Evolutionary conservation across 1,139 yeast genomes (phyloP).

Genomic region (Saccharomyces pastorianus): DNA sequence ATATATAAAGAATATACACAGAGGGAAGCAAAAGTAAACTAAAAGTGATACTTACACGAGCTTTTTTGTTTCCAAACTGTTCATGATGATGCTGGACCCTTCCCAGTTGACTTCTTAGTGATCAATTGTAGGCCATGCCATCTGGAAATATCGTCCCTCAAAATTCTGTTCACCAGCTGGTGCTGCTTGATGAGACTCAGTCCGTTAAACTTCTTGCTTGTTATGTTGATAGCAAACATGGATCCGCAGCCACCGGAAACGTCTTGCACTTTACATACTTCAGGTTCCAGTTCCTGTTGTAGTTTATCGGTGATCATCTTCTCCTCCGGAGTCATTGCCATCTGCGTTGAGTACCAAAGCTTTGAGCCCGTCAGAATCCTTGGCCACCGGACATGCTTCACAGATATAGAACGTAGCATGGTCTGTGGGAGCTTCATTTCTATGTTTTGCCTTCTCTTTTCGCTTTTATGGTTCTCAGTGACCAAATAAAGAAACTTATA

Average conservation of each 20-base stretch:
- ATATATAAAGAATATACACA: not conserved
- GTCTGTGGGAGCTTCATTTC: not conserved
- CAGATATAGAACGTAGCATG: not conserved
- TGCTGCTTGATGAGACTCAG: slow-evolving; percentile 84
- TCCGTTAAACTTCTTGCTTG: slow-evolving; percentile 69
- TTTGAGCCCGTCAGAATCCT: not conserved
- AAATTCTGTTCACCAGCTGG: slow-evolving; percentile 69
- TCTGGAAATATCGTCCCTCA: slow-evolving; percentile 76
- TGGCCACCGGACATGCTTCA: not conserved
- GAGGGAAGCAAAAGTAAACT: not conserved
- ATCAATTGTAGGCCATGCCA: slow-evolving; percentile 94
- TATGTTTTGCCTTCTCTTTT: not conserved
- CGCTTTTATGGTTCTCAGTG: not conserved
- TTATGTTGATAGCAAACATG: slow-evolving; percentile 84
- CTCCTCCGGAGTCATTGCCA: slow-evolving; percentile 54
- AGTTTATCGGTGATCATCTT: slow-evolving; percentile 51
- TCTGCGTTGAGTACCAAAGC: not conserved
- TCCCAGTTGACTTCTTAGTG: slow-evolving; percentile 44
- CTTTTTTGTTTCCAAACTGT: not conserved
- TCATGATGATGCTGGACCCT: slow-evolving; percentile 6
- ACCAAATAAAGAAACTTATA: not conserved
- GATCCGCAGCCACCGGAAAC: slow-evolving; percentile 96
- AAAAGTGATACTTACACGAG: not conserved
- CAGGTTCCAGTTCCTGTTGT: slow-evolving; percentile 48
- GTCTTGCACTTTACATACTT: slow-evolving; percentile 62